Evolutionary conservation across 805 yeast species (phyloP), one percentile per base, ranked within the genome.

Genomic region (Zygotorulaspora sp.): DNA sequence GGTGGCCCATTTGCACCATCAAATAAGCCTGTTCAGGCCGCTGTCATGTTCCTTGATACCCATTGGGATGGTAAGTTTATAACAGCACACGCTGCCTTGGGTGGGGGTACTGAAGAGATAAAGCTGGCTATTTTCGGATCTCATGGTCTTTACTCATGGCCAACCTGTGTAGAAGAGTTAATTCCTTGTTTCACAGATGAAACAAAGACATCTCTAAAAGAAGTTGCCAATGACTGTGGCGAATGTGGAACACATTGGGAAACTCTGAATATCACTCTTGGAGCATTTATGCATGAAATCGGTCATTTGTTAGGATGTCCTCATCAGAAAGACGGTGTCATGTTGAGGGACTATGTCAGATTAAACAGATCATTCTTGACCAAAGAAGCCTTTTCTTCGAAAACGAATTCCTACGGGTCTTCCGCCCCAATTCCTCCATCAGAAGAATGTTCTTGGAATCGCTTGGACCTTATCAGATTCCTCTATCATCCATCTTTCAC

Each of bases 241-340:
- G 83, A 89, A 55, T 83, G 95, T 58, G 83, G 92, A 0, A 73
- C 94, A 1, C 74, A 81, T 39, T 92, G 96, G 96, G 97, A 90
- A 61, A 83, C 94, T 52, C 63, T 83, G 30, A 82, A 83, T 43
- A 74, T 90, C 24, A 85, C 96, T 1, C 57, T 85, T 50, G 97
- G 98, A 30, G 97, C 97, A 0, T 89, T 88, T 51, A 71, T 89
- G 82, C 97, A 90, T 61, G 97, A 90, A 57, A 81, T 90, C 35
- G 97, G 98, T 1, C 97, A 90, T 58, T 65, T 77, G 18, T 67
- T 90, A 28, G 96, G 96, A 0, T 83, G 90, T 47, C 97, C 97
- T 0, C 97, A 90, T 62, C 92, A 88, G 60, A 83, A 80, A 10
- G 67, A 72, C 48, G 97, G 97, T 13, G 83, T 90, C 18, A 92